Conservation (phyloP, 306 rosid genomes). For the Coriaria nepalensis region DNA sequence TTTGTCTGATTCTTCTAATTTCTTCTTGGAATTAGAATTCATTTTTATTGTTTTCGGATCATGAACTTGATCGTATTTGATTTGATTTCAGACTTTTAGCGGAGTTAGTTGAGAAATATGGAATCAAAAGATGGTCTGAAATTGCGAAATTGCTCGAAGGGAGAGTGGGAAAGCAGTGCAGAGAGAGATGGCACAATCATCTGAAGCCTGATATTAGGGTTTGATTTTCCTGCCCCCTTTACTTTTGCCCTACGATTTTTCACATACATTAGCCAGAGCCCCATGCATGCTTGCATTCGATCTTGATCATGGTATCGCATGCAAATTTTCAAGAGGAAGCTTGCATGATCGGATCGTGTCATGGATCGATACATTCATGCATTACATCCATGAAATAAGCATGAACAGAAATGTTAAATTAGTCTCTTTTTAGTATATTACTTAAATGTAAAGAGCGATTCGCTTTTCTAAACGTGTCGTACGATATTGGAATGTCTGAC, state of each 20-base stretch:
- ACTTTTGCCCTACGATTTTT: conserved; percentile 3
- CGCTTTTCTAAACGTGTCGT: conserved; percentile 2
- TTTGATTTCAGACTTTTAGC: conserved; percentile 25
- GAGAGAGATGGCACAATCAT: conserved; percentile 85
- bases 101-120: conserved; percentile 31
- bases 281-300: background rate
- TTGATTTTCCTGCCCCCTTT: conserved; percentile 3
- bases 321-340: background rate
- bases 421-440: conserved; percentile 17
- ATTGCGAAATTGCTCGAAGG: conserved; percentile 34
- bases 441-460: conserved; percentile 2
- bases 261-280: background rate
- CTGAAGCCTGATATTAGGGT: conserved; percentile 62
- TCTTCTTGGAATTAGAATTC: background rate
- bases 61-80: too few relatives aligned
- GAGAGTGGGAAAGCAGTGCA: conserved; percentile 59
- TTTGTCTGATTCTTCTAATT: background rate
- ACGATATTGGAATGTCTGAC: background rate
- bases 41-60: too few relatives aligned
- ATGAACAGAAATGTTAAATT: too few relatives aligned
- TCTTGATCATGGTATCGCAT: background rate
- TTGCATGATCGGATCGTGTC: background rate
- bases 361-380: background rate
- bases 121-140: conserved; percentile 50
- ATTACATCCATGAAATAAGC: conserved; percentile 1